Evolutionary conservation across 768 basidiomycete species (phyloP), one percentile per base, ranked within the genome.

Genomic region (Tricholoma bakamatsutake): DNA sequence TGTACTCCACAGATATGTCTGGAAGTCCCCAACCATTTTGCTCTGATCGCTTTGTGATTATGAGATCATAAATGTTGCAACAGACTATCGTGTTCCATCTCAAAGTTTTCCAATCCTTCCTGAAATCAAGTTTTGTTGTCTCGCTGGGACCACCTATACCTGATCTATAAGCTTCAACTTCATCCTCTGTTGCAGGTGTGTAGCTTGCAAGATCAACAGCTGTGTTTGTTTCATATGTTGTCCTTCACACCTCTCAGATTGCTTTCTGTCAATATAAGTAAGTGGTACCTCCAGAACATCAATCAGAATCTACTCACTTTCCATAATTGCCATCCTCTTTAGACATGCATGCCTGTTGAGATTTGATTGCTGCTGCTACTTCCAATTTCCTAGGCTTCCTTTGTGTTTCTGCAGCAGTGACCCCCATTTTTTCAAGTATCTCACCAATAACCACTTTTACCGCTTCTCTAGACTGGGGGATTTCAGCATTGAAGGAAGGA

Each of bases 1-100:
- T 1, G 21, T 24, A 24, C 21, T 24, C 45, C 3, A 35, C 33
- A 1, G 43, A 24, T 5, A 61, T 54, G 3, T 58, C 45, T 0
- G 57, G 57, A 12, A 61, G 46, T 3, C 50, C 43, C 43, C 48
- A 54, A 2, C 39, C 33, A 24, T 39, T 42, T 9, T 50, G n/a
- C 7, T 28, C 9, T 3, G 31, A 15, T 4, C 48, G 33, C 9
- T 35, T 34, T 15, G 4, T 18, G 15, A 35, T 18, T 33, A 50
- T 50, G n/a, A 21, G 9, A 13, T 56, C 48, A 1, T 18, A 39
- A 24, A 55, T 17, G 5, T 33, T 30, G 7, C 18, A 3, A n/a
- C 50, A 34, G 27, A 56, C 40, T 5, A 30, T 28, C 21, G 8
- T 9, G 17, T 56, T 56, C 55, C 48, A 56, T 12, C 33, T 33